Evolutionary conservation across 345 rosid species (phyloP).

Genomic region (Rhizophora apiculata): DNA sequence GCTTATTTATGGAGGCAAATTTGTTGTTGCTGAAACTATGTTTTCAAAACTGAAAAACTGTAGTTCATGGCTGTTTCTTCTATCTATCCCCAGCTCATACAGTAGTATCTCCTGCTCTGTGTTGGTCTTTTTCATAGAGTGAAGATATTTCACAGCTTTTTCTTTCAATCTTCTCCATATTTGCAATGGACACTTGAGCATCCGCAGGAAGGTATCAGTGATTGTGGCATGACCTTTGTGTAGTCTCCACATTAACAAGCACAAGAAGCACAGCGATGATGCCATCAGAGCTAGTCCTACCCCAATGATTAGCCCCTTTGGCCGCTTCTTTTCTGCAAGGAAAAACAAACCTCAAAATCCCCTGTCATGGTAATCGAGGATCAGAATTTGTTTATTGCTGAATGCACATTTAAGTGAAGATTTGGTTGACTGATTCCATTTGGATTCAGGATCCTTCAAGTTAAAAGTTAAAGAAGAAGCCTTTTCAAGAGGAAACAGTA

Average conservation of each 20-base stretch:
- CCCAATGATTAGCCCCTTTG: too few relatives aligned
- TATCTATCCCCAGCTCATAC: background rate
- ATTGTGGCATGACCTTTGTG: background rate
- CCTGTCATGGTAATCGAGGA: too few relatives aligned
- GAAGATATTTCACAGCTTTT: background rate
- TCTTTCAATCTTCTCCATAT: background rate
- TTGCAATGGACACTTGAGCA: background rate
- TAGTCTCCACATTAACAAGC: background rate
- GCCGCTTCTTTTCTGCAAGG: too few relatives aligned
- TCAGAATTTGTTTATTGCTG: too few relatives aligned
- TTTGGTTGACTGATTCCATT: too few relatives aligned
- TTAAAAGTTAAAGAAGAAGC: too few relatives aligned
- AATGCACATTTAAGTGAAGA: too few relatives aligned
- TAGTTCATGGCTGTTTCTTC: constrained; percentile 5
- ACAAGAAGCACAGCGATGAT: too few relatives aligned
- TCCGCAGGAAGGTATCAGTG: background rate
- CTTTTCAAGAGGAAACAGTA: too few relatives aligned
- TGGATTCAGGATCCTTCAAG: too few relatives aligned
- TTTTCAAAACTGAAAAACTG: constrained; percentile 22
- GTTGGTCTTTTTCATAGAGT: background rate
- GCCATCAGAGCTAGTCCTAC: too few relatives aligned
- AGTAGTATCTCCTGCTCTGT: constrained; percentile 8
- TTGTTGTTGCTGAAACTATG: constrained; percentile 16
- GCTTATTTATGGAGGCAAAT: constrained; percentile 21
- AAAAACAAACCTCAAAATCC: too few relatives aligned